A percentile compares a stretch with the other conserved stretches of the same genome.
phyloP scores from a whole-genome alignment of 108 stramenopile species.

The Phaeodactylum tricornutum region DNA sequence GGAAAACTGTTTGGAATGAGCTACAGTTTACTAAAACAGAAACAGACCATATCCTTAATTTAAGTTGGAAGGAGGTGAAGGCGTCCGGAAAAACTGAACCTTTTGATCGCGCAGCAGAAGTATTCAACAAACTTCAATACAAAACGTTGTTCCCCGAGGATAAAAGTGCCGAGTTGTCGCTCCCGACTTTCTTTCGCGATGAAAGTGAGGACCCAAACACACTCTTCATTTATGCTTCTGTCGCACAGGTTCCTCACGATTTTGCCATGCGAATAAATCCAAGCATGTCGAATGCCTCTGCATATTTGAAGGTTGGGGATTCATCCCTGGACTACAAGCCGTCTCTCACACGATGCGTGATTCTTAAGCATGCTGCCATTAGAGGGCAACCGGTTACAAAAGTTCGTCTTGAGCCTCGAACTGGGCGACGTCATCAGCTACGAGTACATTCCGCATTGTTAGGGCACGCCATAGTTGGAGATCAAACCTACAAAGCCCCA shows the following conservation, averaged over 20 bases:
- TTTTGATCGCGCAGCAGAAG: slow-evolving; percentile 18
- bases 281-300: slow-evolving; percentile 6
- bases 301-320: neutral
- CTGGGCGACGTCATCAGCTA: slow-evolving; percentile 92
- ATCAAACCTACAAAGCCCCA: slow-evolving; percentile 64
- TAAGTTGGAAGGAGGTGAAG: slow-evolving; percentile 3
- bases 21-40: too few relatives aligned
- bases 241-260: slow-evolving; percentile 37
- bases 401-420: slow-evolving; percentile 59
- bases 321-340: slow-evolving; percentile 43
- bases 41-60: too few relatives aligned
- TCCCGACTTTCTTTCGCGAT: slow-evolving; percentile 23
- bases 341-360: slow-evolving; percentile 59
- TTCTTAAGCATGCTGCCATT: slow-evolving; percentile 27
- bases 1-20: too few relatives aligned
- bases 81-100: neutral
- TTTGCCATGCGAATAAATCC: slow-evolving; percentile 36
- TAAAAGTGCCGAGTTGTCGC: too few relatives aligned
- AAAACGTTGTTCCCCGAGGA: too few relatives aligned
- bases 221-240: slow-evolving; percentile 48
- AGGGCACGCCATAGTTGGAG: slow-evolving; percentile 89
- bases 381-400: slow-evolving; percentile 50
- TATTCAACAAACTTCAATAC: slow-evolving; percentile 36
- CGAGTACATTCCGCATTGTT: slow-evolving; percentile 73
- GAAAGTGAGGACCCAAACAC: slow-evolving; percentile 8